Evolutionary conservation across 768 basidiomycete genomes (phyloP).

Genomic region (Suillus decipiens): DNA sequence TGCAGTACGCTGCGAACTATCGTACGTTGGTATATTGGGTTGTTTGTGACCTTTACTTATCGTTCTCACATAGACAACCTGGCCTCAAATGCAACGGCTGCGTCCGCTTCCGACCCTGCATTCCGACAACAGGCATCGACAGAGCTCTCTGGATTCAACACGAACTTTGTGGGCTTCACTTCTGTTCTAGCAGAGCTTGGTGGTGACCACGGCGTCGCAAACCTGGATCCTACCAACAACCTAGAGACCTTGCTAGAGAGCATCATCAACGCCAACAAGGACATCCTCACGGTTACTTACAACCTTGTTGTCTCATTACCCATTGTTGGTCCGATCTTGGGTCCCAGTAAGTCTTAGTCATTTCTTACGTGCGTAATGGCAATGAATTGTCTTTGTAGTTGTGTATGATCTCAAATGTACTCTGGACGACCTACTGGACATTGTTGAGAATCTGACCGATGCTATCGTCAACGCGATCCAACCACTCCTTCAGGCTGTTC

Average conservation of each 20-base stretch:
- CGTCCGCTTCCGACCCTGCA: slow-evolving; percentile 29
- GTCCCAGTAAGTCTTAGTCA: slow-evolving; percentile 47
- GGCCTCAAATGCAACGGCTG: slow-evolving; percentile 33
- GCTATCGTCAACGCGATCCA: slow-evolving; percentile 43
- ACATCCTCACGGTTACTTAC: slow-evolving; percentile 36
- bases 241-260: slow-evolving; percentile 54
- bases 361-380: slow-evolving; percentile 4
- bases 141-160: slow-evolving; percentile 38
- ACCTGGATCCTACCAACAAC: slow-evolving; percentile 46
- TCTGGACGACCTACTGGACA: slow-evolving; percentile 51
- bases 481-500: slow-evolving; percentile 35
- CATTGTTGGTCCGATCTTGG: slow-evolving; percentile 50
- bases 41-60: neutral
- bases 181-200: slow-evolving; percentile 29
- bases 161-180: slow-evolving; percentile 34
- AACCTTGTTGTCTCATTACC: slow-evolving; percentile 43
- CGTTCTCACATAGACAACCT: slow-evolving; percentile 30
- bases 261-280: slow-evolving; percentile 50
- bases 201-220: slow-evolving; percentile 49
- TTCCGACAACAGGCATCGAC: slow-evolving; percentile 41
- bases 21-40: neutral
- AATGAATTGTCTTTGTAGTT: slow-evolving; percentile 37
- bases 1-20: neutral
- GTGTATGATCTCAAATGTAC: slow-evolving; percentile 63
- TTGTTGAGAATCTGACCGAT: slow-evolving; percentile 50